phyloP scores from a whole-genome alignment of 2,329 filamentous ascomycete species.

The Harringtonia lauricola region DNA sequence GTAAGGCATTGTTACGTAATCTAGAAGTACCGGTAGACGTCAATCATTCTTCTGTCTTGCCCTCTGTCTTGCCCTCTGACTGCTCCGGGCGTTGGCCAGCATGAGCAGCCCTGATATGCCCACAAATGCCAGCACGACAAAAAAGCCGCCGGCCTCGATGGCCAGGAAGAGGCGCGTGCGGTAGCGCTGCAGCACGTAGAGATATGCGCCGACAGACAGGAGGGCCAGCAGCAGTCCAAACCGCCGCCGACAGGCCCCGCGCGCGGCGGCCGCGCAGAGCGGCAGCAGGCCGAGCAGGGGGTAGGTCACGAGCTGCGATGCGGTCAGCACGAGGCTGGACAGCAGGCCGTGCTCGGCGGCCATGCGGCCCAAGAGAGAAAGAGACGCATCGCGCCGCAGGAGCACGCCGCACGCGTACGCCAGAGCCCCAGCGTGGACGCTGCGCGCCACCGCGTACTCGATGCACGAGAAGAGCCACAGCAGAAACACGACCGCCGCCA shows the following conservation, averaged over 20 bases:
- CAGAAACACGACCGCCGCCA: constrained; percentile 10
- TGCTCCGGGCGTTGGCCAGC: background rate
- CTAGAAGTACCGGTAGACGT: too few species aligned
- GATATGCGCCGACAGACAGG: constrained; percentile 1
- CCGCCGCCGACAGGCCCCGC: constrained; percentile 1
- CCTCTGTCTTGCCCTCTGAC: background rate
- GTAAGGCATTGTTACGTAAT: too few species aligned
- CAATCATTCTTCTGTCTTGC: background rate
- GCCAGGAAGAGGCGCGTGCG: constrained; percentile 26
- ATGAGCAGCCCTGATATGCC: constrained; percentile 3
- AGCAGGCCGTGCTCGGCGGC: constrained; percentile 3
- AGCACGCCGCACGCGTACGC: constrained; percentile 13
- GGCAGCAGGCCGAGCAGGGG: constrained; percentile 8
- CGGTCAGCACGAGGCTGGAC: constrained; percentile 1
- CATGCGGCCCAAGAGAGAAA: constrained; percentile 7
- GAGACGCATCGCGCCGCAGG: constrained; percentile 2
- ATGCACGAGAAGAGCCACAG: constrained; percentile 16
- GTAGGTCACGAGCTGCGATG: constrained; percentile 8
- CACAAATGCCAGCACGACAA: constrained; percentile 16
- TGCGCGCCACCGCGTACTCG: constrained; percentile 20
- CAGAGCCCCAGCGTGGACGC: constrained; percentile 17
- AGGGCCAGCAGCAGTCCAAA: constrained; percentile 13
- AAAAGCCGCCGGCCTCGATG: constrained; percentile 25
- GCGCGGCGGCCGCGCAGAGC: constrained; percentile 3
- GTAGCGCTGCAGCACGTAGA: constrained; percentile 17